phyloP scores from a whole-genome alignment of 2,329 filamentous ascomycete species.

The Laburnicola sp. region DNA sequence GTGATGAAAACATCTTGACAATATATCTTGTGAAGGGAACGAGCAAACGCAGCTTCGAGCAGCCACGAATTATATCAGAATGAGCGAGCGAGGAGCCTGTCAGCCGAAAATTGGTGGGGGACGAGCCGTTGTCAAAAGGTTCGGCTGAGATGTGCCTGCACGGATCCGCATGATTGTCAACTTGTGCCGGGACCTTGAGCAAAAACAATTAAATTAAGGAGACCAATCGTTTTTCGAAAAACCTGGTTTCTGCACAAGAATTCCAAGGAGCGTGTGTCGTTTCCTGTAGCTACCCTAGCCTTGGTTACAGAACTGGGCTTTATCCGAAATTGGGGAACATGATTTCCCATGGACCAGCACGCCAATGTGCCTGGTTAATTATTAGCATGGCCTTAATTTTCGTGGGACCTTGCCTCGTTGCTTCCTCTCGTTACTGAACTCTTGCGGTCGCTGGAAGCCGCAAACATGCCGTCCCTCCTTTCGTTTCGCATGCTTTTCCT shows the following conservation, averaged over 20 bases:
- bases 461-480: conserved; percentile 39
- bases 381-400: conserved; percentile 18
- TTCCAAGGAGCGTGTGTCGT: background rate
- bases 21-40: conserved; percentile 11
- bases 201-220: conserved; percentile 36
- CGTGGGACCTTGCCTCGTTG: conserved; percentile 21
- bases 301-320: too few species aligned
- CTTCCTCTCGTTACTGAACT: conserved; percentile 11
- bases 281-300: too few species aligned
- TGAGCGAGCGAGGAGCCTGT: conserved; percentile 16
- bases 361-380: conserved; percentile 13
- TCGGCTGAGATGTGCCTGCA: conserved; percentile 23
- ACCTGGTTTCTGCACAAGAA: conserved; percentile 27
- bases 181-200: conserved; percentile 13
- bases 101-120: conserved; percentile 19
- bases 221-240: conserved; percentile 25
- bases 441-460: conserved; percentile 9
- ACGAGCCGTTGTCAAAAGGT: conserved; percentile 26
- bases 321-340: conserved; percentile 41
- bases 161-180: conserved; percentile 29
- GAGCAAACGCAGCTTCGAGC: conserved; percentile 31
- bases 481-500: conserved; percentile 40
- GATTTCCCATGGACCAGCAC: conserved; percentile 22
- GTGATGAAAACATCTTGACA: conserved; percentile 29
- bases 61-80: conserved; percentile 19